Percentiles rank a stretch among this genome's conserved stretches.
Evolutionary conservation across 371 early-diverging fungal genomes (phyloP).

Genomic region (Nematocida parisii): DNA sequence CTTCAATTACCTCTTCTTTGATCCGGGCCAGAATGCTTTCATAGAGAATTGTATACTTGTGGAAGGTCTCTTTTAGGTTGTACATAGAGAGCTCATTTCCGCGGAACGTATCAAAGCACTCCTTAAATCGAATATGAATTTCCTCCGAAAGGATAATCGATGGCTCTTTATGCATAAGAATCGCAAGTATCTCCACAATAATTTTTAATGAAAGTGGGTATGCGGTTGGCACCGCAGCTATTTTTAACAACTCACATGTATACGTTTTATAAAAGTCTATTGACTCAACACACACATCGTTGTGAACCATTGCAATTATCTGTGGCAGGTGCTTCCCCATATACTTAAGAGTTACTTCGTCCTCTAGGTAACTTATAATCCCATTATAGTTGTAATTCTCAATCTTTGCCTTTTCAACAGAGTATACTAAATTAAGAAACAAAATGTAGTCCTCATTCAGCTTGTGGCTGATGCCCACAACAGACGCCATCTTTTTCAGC

Average conservation of each 20-base stretch:
- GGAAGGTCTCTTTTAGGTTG: conserved; percentile 45
- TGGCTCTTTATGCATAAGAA: conserved; percentile 39
- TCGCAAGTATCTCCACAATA: conserved; percentile 39
- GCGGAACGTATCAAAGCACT: conserved; percentile 52
- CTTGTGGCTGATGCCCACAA: conserved; percentile 11
- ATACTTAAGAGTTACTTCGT: conserved; percentile 64
- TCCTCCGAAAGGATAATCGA: conserved; percentile 45
- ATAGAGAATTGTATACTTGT: conserved; percentile 34
- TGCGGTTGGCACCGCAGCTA: conserved; percentile 29
- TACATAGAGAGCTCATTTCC: conserved; percentile 37
- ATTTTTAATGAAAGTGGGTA: conserved; percentile 53
- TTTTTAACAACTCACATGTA: conserved; percentile 50
- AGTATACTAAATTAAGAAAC: conserved; percentile 58
- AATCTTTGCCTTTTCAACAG: conserved; percentile 60
- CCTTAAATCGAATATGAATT: conserved; percentile 47
- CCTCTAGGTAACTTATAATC: conserved; percentile 61
- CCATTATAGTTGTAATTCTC: conserved; percentile 66
- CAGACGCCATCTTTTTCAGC: conserved; percentile 22
- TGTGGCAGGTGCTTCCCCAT: conserved; percentile 46
- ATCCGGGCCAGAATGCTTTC: conserved; percentile 23
- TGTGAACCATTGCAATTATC: conserved; percentile 54
- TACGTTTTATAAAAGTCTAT: conserved; percentile 55
- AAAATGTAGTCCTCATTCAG: conserved; percentile 55
- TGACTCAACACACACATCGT: conserved; percentile 27
- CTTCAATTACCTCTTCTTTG: conserved; percentile 43